Evolutionary conservation across 768 basidiomycete genomes (phyloP).

Genomic region (Russula foetens): DNA sequence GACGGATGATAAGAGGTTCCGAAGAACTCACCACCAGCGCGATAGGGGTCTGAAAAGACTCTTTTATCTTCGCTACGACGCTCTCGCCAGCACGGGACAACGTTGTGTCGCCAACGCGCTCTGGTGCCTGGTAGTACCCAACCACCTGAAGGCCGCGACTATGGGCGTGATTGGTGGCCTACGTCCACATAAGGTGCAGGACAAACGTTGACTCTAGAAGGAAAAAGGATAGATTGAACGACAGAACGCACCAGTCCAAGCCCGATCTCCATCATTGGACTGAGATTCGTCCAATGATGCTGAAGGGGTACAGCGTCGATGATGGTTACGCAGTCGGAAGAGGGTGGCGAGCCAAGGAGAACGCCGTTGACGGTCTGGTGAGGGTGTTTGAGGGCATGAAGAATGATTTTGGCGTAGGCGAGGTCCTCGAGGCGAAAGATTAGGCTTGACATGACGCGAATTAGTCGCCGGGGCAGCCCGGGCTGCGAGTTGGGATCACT

Average conservation of each 20-base stretch:
- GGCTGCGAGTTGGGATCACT: no score
- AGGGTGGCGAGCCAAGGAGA: conserved; percentile 44
- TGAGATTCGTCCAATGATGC: conserved; percentile 79
- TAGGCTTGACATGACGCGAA: no score
- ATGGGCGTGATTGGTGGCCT: conserved; percentile 57
- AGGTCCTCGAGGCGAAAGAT: conserved; percentile 46
- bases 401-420: conserved; percentile 69
- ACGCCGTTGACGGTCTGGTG: conserved; percentile 70
- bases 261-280: conserved; percentile 82
- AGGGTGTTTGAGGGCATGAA: conserved; percentile 77
- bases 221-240: no score
- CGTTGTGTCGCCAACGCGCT: conserved; percentile 49
- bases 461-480: no score
- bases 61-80: conserved; percentile 47
- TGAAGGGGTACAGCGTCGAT: conserved; percentile 67
- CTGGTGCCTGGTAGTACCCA: conserved; percentile 71
- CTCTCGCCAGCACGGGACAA: conserved; percentile 61
- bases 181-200: not conserved
- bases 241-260: conserved; percentile 55
- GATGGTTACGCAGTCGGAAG: conserved; percentile 35
- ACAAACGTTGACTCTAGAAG: not conserved
- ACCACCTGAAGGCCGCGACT: conserved; percentile 47
- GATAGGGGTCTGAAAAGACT: conserved; percentile 48
- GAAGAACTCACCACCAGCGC: conserved; percentile 55
- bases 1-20: not conserved